Evolutionary conservation across 768 basidiomycete genomes (phyloP).

Genomic region (Trametes cinnabarina): DNA sequence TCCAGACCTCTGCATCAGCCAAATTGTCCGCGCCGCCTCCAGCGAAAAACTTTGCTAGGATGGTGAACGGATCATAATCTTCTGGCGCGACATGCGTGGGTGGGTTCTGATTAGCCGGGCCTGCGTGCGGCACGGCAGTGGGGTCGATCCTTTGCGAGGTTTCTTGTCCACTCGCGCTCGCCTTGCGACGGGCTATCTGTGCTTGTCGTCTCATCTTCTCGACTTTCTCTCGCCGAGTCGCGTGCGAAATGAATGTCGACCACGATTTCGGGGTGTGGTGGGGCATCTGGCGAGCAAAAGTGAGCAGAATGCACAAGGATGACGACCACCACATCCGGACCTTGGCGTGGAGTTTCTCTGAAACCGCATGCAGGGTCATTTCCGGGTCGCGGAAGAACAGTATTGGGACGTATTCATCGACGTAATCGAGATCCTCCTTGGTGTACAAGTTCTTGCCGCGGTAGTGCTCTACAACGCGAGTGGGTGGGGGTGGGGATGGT

Average conservation of each 20-base stretch:
- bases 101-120: neutral
- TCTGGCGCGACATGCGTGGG: conserved; percentile 17
- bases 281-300: conserved; percentile 46
- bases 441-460: conserved; percentile 40
- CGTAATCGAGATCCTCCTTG: conserved; percentile 49
- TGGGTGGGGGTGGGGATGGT: conserved; percentile 20
- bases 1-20: conserved; percentile 52
- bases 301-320: neutral
- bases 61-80: conserved; percentile 41
- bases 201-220: conserved; percentile 50
- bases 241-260: conserved; percentile 36
- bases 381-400: conserved; percentile 48
- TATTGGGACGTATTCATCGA: conserved; percentile 41
- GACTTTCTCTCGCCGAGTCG: conserved; percentile 35
- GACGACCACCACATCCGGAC: conserved; percentile 31
- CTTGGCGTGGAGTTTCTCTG: conserved; percentile 43
- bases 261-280: conserved; percentile 56
- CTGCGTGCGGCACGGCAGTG: neutral
- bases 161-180: neutral
- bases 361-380: conserved; percentile 39
- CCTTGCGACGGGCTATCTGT: conserved; percentile 51
- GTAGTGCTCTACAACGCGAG: neutral
- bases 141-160: neutral
- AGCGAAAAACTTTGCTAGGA: conserved; percentile 55
- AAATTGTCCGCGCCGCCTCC: conserved; percentile 47